Conservation (phyloP, 257 asterid species). For the Solanum corneliomulleri region DNA sequence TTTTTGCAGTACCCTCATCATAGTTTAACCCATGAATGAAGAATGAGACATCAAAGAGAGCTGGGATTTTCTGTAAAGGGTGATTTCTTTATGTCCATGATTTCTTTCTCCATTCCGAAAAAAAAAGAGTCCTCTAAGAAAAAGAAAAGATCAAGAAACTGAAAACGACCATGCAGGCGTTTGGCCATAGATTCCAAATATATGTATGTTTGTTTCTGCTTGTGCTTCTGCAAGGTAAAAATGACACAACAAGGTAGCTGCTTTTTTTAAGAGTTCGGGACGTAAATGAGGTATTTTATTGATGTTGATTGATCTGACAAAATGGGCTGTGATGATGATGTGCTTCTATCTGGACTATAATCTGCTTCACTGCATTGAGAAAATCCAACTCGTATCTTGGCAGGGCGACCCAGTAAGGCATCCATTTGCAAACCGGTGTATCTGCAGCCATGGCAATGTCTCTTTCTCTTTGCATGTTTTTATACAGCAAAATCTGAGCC, state of each 20-base stretch:
- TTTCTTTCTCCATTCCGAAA: not conserved
- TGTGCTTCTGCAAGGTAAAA: not conserved
- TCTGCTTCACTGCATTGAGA: not conserved
- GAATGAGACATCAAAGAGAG: not conserved
- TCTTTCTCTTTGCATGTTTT: not conserved
- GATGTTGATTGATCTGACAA: not conserved
- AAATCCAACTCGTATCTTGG: not conserved
- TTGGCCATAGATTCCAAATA: not conserved
- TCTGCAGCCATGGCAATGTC: constrained; percentile 15
- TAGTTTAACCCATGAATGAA: not conserved
- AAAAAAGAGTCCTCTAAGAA: not conserved
- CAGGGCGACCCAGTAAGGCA: not conserved
- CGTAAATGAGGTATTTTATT: not conserved
- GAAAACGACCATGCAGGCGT: not conserved
- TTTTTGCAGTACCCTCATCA: not conserved
- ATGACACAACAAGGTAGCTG: not conserved
- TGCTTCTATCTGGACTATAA: not conserved
- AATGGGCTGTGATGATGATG: not conserved
- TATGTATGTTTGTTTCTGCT: not conserved
- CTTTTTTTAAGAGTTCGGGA: not conserved
- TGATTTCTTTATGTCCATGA: not conserved
- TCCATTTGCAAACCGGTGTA: not conserved
- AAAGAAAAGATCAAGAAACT: not conserved
- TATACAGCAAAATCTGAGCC: constrained; percentile 4
- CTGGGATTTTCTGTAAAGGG: not conserved